Evolutionary conservation across 495 filamentous ascomycete genomes (phyloP).

Genomic region (Thermochaetoides thermophila): DNA sequence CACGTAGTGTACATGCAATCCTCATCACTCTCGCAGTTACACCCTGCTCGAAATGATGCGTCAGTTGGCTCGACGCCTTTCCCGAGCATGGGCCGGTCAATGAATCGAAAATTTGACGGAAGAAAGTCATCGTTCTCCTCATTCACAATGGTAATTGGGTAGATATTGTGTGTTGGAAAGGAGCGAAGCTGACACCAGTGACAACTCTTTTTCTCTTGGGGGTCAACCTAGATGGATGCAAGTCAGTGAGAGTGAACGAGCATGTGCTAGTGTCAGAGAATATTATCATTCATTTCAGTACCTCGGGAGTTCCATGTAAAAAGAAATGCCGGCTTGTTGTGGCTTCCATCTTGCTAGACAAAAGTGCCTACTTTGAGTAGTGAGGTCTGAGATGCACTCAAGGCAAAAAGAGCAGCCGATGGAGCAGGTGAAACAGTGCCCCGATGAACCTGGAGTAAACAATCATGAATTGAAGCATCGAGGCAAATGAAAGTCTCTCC

Average conservation of each 20-base stretch:
- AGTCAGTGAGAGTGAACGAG: neutral
- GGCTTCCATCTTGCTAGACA: too few species aligned
- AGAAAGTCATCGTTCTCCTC: slow-evolving; percentile 22
- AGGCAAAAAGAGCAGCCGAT: too few species aligned
- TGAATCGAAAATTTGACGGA: slow-evolving; percentile 38
- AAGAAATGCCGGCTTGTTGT: slow-evolving; percentile 26
- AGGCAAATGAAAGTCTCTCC: too few species aligned
- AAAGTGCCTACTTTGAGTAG: too few species aligned
- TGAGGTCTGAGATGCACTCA: too few species aligned
- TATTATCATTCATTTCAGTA: too few species aligned
- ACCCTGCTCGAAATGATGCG: slow-evolving; percentile 38
- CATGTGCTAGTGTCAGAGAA: neutral
- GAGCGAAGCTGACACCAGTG: slow-evolving; percentile 38
- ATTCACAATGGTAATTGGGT: slow-evolving; percentile 36
- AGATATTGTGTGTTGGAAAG: slow-evolving; percentile 23
- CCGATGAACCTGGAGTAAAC: too few species aligned
- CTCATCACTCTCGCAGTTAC: slow-evolving; percentile 31
- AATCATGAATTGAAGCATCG: too few species aligned
- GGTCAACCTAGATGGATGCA: slow-evolving; percentile 7
- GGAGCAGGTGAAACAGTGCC: too few species aligned
- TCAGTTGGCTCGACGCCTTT: slow-evolving; percentile 31
- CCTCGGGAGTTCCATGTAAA: slow-evolving; percentile 22
- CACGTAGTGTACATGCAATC: slow-evolving; percentile 36
- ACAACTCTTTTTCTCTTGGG: slow-evolving; percentile 22
- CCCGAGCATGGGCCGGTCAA: slow-evolving; percentile 30